These are phyloP conservation scores for Monosporascus sp. DNA, from an alignment of 2,329 filamentous ascomycete genomes.

Conservation along the genomic window DNA sequence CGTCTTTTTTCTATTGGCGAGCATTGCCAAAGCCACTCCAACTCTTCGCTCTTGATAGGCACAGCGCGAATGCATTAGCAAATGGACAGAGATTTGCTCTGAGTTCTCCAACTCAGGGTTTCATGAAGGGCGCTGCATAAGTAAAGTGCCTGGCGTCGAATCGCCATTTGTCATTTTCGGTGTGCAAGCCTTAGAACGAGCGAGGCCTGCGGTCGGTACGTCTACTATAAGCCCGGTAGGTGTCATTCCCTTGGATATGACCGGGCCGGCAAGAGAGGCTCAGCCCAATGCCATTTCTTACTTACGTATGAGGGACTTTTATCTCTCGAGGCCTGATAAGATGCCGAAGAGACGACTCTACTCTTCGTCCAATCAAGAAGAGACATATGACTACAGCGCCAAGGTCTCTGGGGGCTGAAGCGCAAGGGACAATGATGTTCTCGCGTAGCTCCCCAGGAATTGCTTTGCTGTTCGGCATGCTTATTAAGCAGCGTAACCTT, in stretches of 20 bases:
- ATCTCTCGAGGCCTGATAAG: background rate
- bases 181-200: background rate
- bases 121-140: background rate
- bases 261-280: background rate
- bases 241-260: no score
- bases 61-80: background rate
- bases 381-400: background rate
- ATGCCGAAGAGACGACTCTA: background rate
- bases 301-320: background rate
- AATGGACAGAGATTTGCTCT: background rate
- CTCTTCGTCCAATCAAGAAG: background rate
- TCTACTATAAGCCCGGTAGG: background rate
- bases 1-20: background rate
- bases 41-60: background rate
- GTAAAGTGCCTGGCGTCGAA: background rate
- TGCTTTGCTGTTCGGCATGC: background rate
- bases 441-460: background rate
- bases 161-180: background rate
- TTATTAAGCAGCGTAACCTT: background rate
- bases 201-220: background rate
- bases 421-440: background rate
- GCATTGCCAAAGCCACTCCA: background rate
- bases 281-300: background rate
- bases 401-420: no score
- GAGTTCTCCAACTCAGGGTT: background rate